Conservation (phyloP, 2,329 filamentous ascomycete genomes). For the Aspergillus flavus region DNA sequence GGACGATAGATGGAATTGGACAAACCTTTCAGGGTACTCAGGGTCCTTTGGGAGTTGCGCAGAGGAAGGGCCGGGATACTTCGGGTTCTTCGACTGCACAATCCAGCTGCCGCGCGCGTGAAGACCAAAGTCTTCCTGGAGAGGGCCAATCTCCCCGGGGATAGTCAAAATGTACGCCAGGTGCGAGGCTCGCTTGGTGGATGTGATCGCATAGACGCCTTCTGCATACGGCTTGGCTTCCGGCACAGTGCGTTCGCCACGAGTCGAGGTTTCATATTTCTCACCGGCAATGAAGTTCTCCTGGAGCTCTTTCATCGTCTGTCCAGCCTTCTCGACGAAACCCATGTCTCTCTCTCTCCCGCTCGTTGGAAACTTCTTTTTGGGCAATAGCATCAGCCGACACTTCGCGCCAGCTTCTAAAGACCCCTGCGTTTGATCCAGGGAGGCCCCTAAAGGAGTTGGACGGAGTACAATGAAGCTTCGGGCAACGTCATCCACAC, state of each 20-base stretch:
- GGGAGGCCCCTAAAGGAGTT: slow-evolving; percentile 67
- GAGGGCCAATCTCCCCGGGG: slow-evolving; percentile 67
- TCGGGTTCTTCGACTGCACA: slow-evolving; percentile 78
- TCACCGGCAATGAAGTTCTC: slow-evolving; percentile 68
- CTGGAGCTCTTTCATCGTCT: slow-evolving; percentile 69
- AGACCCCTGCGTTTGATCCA: slow-evolving; percentile 57
- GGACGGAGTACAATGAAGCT: slow-evolving; percentile 80
- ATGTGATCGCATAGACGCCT: slow-evolving; percentile 80
- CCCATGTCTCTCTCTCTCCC: slow-evolving; percentile 73
- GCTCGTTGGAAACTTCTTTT: slow-evolving; percentile 76
- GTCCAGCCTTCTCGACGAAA: slow-evolving; percentile 76
- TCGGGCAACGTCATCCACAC: slow-evolving; percentile 72
- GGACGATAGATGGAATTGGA: neutral
- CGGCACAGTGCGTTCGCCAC: slow-evolving; percentile 67
- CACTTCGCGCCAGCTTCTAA: slow-evolving; percentile 62
- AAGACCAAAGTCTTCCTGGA: slow-evolving; percentile 76
- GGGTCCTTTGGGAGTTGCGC: slow-evolving; percentile 66
- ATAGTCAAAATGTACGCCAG: slow-evolving; percentile 79
- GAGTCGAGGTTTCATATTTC: slow-evolving; percentile 76
- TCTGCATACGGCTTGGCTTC: slow-evolving; percentile 77
- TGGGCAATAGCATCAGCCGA: slow-evolving; percentile 76
- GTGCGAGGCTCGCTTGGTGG: slow-evolving; percentile 71
- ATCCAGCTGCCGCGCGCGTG: slow-evolving; percentile 74
- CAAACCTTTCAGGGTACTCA: slow-evolving; percentile 69
- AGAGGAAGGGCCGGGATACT: slow-evolving; percentile 65